Evolutionary conservation across 2,329 filamentous ascomycete species (phyloP).

Genomic region (Fusarium nygamai): DNA sequence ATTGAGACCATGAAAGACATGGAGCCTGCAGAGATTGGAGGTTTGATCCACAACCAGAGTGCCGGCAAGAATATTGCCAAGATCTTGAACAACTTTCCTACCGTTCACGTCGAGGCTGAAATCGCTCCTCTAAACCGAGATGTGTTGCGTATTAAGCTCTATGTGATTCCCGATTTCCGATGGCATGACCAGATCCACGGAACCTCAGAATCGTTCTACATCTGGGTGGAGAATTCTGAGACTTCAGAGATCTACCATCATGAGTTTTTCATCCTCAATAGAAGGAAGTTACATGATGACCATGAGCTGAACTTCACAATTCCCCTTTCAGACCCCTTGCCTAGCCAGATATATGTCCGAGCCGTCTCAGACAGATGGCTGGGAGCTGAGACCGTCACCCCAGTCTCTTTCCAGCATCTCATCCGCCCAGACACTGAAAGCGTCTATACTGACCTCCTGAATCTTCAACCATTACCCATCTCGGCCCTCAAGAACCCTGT

Average conservation of each 20-base stretch:
- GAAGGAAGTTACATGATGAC: constrained; percentile 91
- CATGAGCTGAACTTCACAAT: constrained; percentile 99
- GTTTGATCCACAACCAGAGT: constrained; percentile 87
- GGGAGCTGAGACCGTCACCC: constrained; percentile 93
- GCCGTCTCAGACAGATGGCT: constrained; percentile 96
- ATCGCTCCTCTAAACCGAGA: constrained; percentile 96
- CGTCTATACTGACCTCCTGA: constrained; percentile 92
- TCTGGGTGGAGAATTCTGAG: constrained; percentile 99
- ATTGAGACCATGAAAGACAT: constrained; percentile 91
- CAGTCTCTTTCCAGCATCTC: constrained; percentile 96
- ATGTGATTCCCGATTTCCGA: constrained; percentile 85
- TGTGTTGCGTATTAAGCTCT: constrained; percentile 89
- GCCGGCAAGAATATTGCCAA: constrained; percentile 86
- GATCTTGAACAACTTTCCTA: constrained; percentile 90
- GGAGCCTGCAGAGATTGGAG: constrained; percentile 90
- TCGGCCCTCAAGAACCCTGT: constrained; percentile 86
- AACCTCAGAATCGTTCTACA: constrained; percentile 94
- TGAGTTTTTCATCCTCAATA: constrained; percentile 92
- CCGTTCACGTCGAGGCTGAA: constrained; percentile 87
- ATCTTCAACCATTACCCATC: constrained; percentile 89
- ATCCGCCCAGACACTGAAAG: constrained; percentile 98
- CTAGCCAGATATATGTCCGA: constrained; percentile 94
- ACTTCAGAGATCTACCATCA: constrained; percentile 98
- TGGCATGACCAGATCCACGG: constrained; percentile 97
- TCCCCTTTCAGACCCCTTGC: constrained; percentile 89